Base-by-base conservation (phyloP, 768 basidiomycete genomes). In the Mycena capillaripes region DNA sequence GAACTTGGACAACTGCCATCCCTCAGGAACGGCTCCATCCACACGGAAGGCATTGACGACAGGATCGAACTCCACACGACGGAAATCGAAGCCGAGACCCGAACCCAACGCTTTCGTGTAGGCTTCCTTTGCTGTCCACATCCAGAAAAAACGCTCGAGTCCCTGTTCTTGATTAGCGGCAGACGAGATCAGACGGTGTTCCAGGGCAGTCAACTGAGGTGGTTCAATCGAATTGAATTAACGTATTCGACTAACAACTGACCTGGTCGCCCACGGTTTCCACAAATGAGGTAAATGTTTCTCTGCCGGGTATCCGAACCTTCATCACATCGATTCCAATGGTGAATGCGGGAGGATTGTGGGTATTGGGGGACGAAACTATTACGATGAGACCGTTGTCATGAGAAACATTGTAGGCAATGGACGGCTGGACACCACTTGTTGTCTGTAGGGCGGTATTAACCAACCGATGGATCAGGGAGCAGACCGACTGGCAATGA, bases 111-210 rank as follows among this genome's bases (percentile, higher is more conserved):
- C 94, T 82, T 97, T 97, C 8, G 94, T 95, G 80, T 96, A 96
- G 4, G 96, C 95, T 80, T 97, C 95, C 81, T 97, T 97, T 79
- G 95, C 82, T 9, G 96, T 96, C 95, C 95, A 97, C 73, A 95
- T 89, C 86, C 92, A 92, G 77, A 93, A 95, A 79, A 96, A 93
- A 19, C 84, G 83, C 52, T 84, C 83, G n/a, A 93, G 81, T 3
- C 86, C 88, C 71, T 92, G 89, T 10, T 82, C 78, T 69, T 86
- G 80, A 30, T 89, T 80, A 9, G 86, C 77, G 12, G 85, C 82
- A 21, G 83, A 79, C 58, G 83, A 78, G 42, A 89, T 62, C n/a
- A 82, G 78, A 17, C 75, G 76, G 61, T 81, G 81, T 76, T 90
- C 88, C 32, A 83, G 77, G 25, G 79, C 71, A 40, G 88, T 88